Base-by-base conservation (phyloP, 2,329 filamentous ascomycete genomes). In the Calonectria leucothoes region DNA sequence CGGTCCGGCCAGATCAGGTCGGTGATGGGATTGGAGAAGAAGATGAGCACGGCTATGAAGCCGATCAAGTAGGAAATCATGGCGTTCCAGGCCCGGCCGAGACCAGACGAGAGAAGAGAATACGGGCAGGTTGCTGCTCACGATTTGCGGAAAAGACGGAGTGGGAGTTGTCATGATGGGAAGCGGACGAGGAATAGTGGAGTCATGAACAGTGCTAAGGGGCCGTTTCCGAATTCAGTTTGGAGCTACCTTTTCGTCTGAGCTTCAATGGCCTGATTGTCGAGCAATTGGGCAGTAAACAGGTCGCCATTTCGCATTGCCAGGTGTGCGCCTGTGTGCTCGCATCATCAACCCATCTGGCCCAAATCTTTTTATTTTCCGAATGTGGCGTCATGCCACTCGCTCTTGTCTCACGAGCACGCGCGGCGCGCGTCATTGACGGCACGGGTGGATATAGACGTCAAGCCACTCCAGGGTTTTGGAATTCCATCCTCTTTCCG, bases 1-100 rank as follows among this genome's bases (percentile, higher is more conserved):
- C 74, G 78, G 20, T 78, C 75, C 1, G 80, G 78, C 25, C 81
- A 85, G 45, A 87, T 75, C 74, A 85, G 79, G 55, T 85, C 78
- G 69, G 79, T 78, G 48, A 89, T 81, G 11, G 87, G 88, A 73
- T 87, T 86, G 71, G 84, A 84, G 73, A 87, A 83, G 77, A 89
- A 79, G 42, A 89, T 73, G 48, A 87, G 75, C 66, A 86, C 76
- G 45, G 85, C 87, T 45, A 88, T 45, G 65, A 87, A 72, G 55
- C 82, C 85, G 72, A 89, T 74, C 4, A 86, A 72, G 74, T 88
- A 88, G n/a, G 86, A 84, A 64, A 89, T 82, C 86, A 89, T 89
- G 66, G 49, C 52, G 70, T 20, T 17, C 31, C n/a, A 17, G 57
- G 23, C 25, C 14, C 37, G 6, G 20, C 27, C n/a, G 31, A 20